Evolutionary conservation across 2,329 filamentous ascomycete genomes (phyloP).

Genomic region (Curvularia verruculosa): DNA sequence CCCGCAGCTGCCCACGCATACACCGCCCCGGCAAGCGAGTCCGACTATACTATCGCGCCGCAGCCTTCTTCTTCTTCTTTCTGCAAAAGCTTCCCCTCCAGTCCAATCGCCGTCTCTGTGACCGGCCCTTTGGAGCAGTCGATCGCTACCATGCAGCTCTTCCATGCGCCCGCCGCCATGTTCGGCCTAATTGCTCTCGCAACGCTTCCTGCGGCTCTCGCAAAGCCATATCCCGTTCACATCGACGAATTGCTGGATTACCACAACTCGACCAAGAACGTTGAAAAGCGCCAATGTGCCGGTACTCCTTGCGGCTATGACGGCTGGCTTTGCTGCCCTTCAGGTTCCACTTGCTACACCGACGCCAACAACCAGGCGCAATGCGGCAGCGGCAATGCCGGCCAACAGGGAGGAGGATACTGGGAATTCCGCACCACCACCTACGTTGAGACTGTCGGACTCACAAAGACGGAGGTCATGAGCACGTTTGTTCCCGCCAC

Average conservation of each 20-base stretch:
- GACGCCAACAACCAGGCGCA: conserved; percentile 46
- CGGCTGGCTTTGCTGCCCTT: conserved; percentile 45
- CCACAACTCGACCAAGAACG: conserved; percentile 37
- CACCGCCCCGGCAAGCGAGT: conserved; percentile 20
- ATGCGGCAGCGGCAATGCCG: conserved; percentile 34
- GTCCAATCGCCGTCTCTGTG: conserved; percentile 13
- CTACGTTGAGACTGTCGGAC: conserved; percentile 59
- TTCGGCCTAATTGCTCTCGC: conserved; percentile 47
- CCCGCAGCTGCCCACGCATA: conserved; percentile 25
- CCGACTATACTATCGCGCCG: conserved; percentile 4
- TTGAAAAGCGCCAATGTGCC: conserved; percentile 30
- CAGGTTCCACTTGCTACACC: conserved; percentile 39
- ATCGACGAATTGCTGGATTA: conserved; percentile 33
- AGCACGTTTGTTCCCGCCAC: conserved; percentile 48
- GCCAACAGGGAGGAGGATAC: conserved; percentile 44
- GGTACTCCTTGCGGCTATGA: conserved; percentile 41
- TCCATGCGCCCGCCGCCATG: conserved; percentile 74
- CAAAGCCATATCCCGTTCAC: conserved; percentile 42
- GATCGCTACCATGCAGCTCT: conserved; percentile 34
- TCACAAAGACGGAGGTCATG: conserved; percentile 61
- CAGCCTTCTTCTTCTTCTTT: conserved; percentile 9
- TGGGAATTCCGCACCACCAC: conserved; percentile 66
- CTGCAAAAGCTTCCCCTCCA: conserved; percentile 12
- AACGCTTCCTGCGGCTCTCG: conserved; percentile 61
- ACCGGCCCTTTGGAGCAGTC: conserved; percentile 14